phyloP scores from a whole-genome alignment of 371 early-diverging fungal genomes.

The Rhizopus stolonifer region DNA sequence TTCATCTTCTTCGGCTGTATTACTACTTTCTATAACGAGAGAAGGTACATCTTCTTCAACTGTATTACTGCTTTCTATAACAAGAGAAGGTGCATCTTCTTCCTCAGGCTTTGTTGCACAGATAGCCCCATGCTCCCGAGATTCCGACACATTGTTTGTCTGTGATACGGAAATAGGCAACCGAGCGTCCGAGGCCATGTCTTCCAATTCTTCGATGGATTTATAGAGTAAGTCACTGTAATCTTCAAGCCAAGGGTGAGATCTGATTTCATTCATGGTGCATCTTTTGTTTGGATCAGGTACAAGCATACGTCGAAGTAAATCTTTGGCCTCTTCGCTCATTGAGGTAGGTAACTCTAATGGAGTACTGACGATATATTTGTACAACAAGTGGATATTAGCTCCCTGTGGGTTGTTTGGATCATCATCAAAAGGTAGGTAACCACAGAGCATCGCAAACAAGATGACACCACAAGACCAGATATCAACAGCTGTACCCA shows the following conservation, averaged over 20 bases:
- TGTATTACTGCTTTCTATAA: no score
- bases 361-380: conserved; percentile 62
- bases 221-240: conserved; percentile 15
- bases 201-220: conserved; percentile 22
- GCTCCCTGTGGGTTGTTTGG: conserved; percentile 66
- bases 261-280: conserved; percentile 56
- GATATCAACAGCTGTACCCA: conserved; percentile 94
- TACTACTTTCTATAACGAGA: not conserved
- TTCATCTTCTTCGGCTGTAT: not conserved
- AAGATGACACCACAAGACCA: conserved; percentile 94
- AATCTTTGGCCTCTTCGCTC: conserved; percentile 38
- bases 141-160: conserved; percentile 9
- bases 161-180: conserved; percentile 5
- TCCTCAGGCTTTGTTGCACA: not conserved
- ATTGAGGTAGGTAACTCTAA: conserved; percentile 57
- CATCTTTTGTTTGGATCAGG: conserved; percentile 57
- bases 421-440: conserved; percentile 82
- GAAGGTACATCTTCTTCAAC: conserved; percentile 5
- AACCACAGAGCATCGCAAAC: conserved; percentile 72
- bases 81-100: no score
- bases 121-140: conserved; percentile 9
- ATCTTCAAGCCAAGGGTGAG: conserved; percentile 45
- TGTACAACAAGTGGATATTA: conserved; percentile 63
- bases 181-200: conserved; percentile 13
- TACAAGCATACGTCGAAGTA: conserved; percentile 62